Evolutionary conservation across 441 rosid species (phyloP).

Genomic region (Erodium texanum): DNA sequence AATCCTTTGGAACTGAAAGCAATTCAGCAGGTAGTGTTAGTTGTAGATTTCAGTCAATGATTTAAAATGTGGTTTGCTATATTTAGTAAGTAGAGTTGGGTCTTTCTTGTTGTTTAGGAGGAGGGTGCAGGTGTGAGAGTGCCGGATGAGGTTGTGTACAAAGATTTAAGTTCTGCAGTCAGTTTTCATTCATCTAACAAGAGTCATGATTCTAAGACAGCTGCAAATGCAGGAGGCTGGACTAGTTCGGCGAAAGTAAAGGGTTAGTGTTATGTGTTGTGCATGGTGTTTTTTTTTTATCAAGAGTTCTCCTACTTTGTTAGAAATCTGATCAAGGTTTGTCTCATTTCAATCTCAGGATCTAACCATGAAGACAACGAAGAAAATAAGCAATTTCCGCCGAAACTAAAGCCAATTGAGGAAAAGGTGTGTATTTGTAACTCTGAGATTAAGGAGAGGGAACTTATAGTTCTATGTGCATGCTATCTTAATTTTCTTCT

Average conservation of each 20-base stretch:
- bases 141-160: conserved; percentile 56
- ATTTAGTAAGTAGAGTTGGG: conserved; percentile 9
- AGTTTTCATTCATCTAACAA: conserved; percentile 22
- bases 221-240: conserved; percentile 22
- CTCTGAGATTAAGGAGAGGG: neutral
- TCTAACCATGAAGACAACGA: conserved; percentile 27
- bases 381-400: conserved; percentile 26
- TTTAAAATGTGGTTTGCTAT: conserved; percentile 9
- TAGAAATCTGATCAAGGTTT: neutral
- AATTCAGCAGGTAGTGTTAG: conserved; percentile 47
- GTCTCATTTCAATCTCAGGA: conserved; percentile 29
- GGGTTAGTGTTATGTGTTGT: conserved; percentile 31
- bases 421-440: conserved; percentile 36
- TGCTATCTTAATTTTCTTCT: neutral
- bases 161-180: conserved; percentile 36
- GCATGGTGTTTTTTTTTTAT: conserved; percentile 8
- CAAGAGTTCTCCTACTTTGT: conserved; percentile 7
- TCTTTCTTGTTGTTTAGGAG: conserved; percentile 41
- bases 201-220: conserved; percentile 20
- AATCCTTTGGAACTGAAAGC: conserved; percentile 41
- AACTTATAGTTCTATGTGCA: no score
- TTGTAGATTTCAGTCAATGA: conserved; percentile 3
- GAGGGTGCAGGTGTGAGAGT: conserved; percentile 51
- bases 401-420: conserved; percentile 22
- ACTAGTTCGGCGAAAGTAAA: conserved; percentile 24